A percentile compares a stretch with the other conserved stretches of the same genome.
Conservation (phyloP, 1,139 yeast species). For the Hyphopichia fennica region DNA sequence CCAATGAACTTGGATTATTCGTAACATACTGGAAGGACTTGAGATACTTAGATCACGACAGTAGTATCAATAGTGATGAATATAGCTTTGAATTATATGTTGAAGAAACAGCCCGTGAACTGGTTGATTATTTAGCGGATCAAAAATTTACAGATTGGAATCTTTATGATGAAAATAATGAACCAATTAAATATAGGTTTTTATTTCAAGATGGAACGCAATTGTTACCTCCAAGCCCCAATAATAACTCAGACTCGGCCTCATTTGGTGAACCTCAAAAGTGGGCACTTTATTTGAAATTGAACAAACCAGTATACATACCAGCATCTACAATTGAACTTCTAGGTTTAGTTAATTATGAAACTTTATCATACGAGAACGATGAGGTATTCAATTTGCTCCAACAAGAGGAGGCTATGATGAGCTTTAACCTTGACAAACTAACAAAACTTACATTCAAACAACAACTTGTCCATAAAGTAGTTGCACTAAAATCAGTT, state of each 20-base stretch:
- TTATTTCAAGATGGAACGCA: constrained; percentile 8
- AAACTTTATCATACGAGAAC: background rate
- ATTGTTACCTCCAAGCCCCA: background rate
- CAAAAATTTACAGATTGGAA: background rate
- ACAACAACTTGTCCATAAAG: constrained; percentile 8
- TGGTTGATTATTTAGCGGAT: constrained; percentile 1
- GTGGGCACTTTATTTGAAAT: constrained; percentile 23
- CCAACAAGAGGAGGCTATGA: background rate
- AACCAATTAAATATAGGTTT: constrained; percentile 10
- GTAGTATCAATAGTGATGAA: background rate
- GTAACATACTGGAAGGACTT: constrained; percentile 40
- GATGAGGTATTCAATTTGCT: background rate
- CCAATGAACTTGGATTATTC: constrained; percentile 32
- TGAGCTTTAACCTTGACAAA: background rate
- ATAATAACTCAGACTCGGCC: background rate
- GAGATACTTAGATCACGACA: constrained; percentile 24
- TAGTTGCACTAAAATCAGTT: constrained; percentile 21
- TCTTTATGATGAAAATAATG: constrained; percentile 6
- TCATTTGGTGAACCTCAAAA: background rate
- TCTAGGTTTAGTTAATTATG: constrained; percentile 22
- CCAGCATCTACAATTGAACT: constrained; percentile 32
- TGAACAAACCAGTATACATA: constrained; percentile 25
- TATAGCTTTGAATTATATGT: constrained; percentile 4
- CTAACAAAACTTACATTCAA: constrained; percentile 3
- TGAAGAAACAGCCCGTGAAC: background rate